Evolutionary conservation across 2,329 filamentous ascomycete species (phyloP), one percentile per base, ranked within the genome.

Genomic region (Eutypella sp.): DNA sequence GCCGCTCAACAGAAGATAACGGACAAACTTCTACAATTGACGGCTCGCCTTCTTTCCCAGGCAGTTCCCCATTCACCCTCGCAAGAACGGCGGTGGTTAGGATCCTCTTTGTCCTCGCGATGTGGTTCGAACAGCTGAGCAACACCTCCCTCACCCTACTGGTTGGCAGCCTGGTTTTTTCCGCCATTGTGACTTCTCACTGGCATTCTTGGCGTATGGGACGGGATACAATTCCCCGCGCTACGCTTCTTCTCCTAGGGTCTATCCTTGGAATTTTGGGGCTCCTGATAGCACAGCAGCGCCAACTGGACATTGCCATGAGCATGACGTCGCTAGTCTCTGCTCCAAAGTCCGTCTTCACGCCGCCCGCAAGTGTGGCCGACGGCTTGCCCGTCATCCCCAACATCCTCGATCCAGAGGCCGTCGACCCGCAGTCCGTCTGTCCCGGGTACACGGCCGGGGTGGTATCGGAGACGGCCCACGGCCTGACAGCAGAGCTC

Each of bases 391-490:
- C 70, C 18, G 53, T 81, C 34, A 61, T 85, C 31, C 78, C 84
- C 25, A 88, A 86, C 57, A 75, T 87, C 53, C 56, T 76, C 27
- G 84, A 88, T 53, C 79, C 83, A 0, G 48, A 79, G 44, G 83
- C 84, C 9, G 67, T 81, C 42, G 69, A 87, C 60, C 75, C 81
- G 5, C 84, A 87, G 61, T 62, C 68, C 9, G 70, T 80, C 2
- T 89, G 86, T 57, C 83, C 84, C 1, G 85, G 86, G 13, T 90
- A 89, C 67, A 73, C 61, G 23, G 85, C 84, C 2, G 76, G 73
- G 16, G 80, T 85, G 58, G 71, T 88, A 13, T 62, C 70, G 42
- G 65, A 72, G 42, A 77, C 69, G 0, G 58, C 64, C 29, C 70
- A 68, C 41, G 79, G 79, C 8, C 67, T 93, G 44, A 86, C 79